These are phyloP conservation scores for Elaeis guineensis DNA, from an alignment of 176 grass and related monocot species.

Conservation along the genomic window DNA sequence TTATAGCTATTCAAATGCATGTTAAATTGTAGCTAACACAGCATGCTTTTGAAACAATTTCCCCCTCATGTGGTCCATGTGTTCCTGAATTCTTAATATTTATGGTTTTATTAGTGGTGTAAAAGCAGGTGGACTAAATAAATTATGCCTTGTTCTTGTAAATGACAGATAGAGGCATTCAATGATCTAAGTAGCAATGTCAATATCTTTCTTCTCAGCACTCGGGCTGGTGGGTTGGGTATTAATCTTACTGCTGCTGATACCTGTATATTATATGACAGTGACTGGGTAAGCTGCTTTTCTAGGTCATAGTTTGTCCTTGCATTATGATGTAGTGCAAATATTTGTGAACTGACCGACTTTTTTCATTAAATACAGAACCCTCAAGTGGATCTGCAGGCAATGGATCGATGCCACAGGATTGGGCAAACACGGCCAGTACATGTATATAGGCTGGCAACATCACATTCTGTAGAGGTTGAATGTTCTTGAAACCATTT, in stretches of 20 bases:
- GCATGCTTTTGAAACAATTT: no score
- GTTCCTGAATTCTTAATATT: no score
- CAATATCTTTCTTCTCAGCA: constrained; percentile 83
- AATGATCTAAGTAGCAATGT: constrained; percentile 65
- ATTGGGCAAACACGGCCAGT: constrained; percentile 91
- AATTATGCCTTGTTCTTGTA: constrained; percentile 2
- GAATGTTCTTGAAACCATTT: not conserved
- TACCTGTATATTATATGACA: constrained; percentile 91
- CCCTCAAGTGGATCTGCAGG: constrained; percentile 97
- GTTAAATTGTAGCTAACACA: no score
- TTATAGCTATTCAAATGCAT: no score
- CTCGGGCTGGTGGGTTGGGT: constrained; percentile 79
- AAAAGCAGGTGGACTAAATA: no score
- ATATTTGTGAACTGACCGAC: not conserved
- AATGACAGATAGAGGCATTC: constrained; percentile 72
- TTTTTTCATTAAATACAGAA: constrained; percentile 43
- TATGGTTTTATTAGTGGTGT: no score
- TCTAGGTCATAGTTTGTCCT: not conserved
- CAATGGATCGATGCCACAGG: constrained; percentile 94
- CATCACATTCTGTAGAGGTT: constrained; percentile 87
- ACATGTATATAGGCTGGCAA: constrained; percentile 86
- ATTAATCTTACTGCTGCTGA: constrained; percentile 91
- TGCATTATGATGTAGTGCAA: not conserved
- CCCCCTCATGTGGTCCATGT: no score
- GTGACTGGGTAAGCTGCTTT: constrained; percentile 62